Evolutionary conservation across 345 rosid genomes (phyloP), one percentile per base, ranked within the genome.

Genomic region (Eucalyptus cloeziana): DNA sequence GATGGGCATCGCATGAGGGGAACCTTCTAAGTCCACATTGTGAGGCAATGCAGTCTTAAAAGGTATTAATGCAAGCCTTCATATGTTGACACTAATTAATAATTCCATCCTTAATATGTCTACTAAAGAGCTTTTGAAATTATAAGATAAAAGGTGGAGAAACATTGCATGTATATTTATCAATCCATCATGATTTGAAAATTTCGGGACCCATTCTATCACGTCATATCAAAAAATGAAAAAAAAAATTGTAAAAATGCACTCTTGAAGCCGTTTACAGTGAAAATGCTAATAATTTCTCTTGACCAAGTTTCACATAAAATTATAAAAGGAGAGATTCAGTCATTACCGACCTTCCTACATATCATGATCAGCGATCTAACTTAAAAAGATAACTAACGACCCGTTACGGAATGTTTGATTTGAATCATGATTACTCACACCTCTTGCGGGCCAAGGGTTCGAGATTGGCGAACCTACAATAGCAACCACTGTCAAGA

Each of bases 301-400:
- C 3, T 30, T 1, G 17, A 12, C 16, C 8, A 0, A 27, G 33
- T 62, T 14, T 62, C 15, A 15, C 19, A 2, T 30, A 17, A 62
- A 62, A 62, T 71, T 71, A 19, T 19, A 19, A 2, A 37, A 3
- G 4, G 40, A 3, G 25, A 2, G 8, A 7, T 19, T 0, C 2
- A 1, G 1, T 37, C 13, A 37, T 21, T 10, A 12, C 5, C 0
- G 0, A 12, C 1, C 3, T 3, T 3, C 1, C 2, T 71, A 37
- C 3, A 0, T 71, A 2, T 71, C 25, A 71, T 6, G 5, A 10
- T 13, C 0, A 40, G 1, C 0, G 2, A 76, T 40, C 1, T 22
- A 15, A 13, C 8, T 21, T 2, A 2, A 6, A 40, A 27, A 2
- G 47, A 8, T 5, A 10, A 1, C 7, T 2, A 16, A 17, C 1